Evolutionary conservation across 352 stramenopile genomes (phyloP).

Genomic region (Pythium apleroticum): DNA sequence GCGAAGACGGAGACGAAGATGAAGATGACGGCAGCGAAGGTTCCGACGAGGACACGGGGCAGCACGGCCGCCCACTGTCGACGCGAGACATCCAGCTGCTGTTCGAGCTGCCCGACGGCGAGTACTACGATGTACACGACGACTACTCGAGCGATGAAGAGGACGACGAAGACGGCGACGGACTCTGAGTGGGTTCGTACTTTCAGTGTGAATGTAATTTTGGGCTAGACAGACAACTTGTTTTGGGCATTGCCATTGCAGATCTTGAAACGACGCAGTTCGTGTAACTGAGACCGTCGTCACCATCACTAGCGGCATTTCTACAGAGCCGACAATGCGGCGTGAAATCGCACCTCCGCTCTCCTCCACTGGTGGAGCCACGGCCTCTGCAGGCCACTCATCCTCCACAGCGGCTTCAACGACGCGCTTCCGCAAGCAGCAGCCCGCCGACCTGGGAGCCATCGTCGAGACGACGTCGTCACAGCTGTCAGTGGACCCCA

Average conservation of each 20-base stretch:
- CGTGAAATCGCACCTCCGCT: constrained; percentile 12
- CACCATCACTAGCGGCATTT: neutral
- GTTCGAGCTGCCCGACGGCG: constrained; percentile 66
- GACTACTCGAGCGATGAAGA: constrained; percentile 81
- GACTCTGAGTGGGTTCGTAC: constrained; percentile 6
- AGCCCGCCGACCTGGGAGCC: constrained; percentile 61
- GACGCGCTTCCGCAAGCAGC: constrained; percentile 53
- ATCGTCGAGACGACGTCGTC: constrained; percentile 72
- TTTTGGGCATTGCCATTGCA: neutral
- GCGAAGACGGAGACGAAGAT: constrained; percentile 40
- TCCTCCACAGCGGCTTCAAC: neutral
- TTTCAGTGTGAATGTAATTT: constrained; percentile 6
- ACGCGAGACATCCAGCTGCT: constrained; percentile 62
- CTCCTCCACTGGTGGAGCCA: neutral
- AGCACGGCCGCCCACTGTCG: constrained; percentile 3
- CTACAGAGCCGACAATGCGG: constrained; percentile 31
- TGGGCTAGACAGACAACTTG: neutral
- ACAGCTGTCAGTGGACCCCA: constrained; percentile 59
- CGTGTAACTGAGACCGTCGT: constrained; percentile 1
- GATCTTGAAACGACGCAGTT: constrained; percentile 13
- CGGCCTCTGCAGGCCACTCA: neutral
- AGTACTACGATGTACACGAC: constrained; percentile 70
- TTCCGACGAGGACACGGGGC: constrained; percentile 15
- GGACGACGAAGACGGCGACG: constrained; percentile 59
- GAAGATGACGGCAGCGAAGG: constrained; percentile 30